phyloP scores from a whole-genome alignment of 441 rosid genomes.

The Macaranga tanarius region DNA sequence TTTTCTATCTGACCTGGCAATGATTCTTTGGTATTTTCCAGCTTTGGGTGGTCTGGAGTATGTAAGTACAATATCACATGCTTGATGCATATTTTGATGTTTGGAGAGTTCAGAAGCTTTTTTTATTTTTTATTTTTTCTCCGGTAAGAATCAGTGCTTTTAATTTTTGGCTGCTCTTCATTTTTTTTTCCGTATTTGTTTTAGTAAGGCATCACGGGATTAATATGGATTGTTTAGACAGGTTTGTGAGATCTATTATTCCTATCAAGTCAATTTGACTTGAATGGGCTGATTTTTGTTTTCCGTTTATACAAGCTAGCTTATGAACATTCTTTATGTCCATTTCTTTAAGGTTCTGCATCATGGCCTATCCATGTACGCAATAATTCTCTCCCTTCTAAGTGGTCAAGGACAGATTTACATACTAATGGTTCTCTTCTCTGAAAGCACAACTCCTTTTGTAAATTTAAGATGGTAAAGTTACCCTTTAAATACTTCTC shows the following conservation, averaged over 20 bases:
- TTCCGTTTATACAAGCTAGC: background rate
- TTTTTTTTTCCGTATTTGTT: background rate
- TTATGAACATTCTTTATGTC: conserved; percentile 1
- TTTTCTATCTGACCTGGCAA: conserved; percentile 70
- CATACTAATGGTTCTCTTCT: conserved; percentile 74
- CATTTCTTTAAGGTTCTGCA: conserved; percentile 55
- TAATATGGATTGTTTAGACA: conserved; percentile 1
- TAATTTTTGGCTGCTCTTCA: background rate
- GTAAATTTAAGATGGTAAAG: conserved; percentile 80
- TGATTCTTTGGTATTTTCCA: conserved; percentile 74
- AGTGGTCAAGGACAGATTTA: conserved; percentile 77
- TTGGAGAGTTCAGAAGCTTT: background rate
- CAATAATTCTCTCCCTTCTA: conserved; percentile 56
- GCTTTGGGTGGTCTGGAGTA: conserved; percentile 75
- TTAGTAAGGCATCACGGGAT: conserved; percentile 1
- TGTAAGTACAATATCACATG: conserved; percentile 45
- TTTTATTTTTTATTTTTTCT: too few species aligned
- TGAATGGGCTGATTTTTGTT: conserved; percentile 11
- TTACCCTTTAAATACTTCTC: conserved; percentile 5
- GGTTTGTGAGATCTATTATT: background rate
- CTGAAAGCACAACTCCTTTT: conserved; percentile 73
- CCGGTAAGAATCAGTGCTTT: background rate
- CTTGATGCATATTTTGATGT: background rate
- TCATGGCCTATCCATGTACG: conserved; percentile 70
- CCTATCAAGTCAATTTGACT: conserved; percentile 2